Conservation (phyloP, 164 flowering plant species). For the Kingdonia uniflora region DNA sequence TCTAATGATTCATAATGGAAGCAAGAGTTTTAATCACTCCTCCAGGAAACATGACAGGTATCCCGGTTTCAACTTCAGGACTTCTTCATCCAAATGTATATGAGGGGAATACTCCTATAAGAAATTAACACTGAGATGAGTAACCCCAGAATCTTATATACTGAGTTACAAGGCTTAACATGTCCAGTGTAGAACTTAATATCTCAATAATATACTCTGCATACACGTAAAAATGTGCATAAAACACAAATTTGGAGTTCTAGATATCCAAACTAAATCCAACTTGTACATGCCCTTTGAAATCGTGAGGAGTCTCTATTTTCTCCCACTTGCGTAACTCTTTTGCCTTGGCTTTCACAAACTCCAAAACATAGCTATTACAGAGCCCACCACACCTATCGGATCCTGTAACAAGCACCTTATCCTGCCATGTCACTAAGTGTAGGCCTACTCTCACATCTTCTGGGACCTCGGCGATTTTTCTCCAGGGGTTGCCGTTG, state of each 20-base stretch:
- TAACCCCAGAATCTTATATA: too few species aligned
- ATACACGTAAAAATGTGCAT: background rate
- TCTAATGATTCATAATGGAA: too few species aligned
- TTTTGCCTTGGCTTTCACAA: constrained; percentile 2
- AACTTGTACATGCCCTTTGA: constrained; percentile 40
- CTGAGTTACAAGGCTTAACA: too few species aligned
- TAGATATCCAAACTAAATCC: constrained; percentile 44
- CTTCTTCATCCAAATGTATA: too few species aligned
- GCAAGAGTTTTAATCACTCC: too few species aligned
- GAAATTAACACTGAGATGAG: too few species aligned
- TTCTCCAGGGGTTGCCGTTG: constrained; percentile 18
- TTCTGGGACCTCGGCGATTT: constrained; percentile 26
- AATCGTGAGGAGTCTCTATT: constrained; percentile 22
- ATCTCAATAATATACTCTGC: too few species aligned
- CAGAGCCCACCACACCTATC: constrained; percentile 21
- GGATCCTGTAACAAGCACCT: constrained; percentile 37
- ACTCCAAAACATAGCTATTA: constrained; percentile 21
- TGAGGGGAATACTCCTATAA: too few species aligned
- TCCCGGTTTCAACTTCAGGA: too few species aligned
- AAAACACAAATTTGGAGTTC: background rate
- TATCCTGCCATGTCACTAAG: constrained; percentile 24
- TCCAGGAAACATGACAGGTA: too few species aligned
- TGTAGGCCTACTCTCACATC: constrained; percentile 16
- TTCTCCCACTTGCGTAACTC: constrained; percentile 25
- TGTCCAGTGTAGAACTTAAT: too few species aligned